These are phyloP conservation scores for Chernovozyma aurita DNA, from an alignment of 1,139 yeast species.

Conservation along the genomic window DNA sequence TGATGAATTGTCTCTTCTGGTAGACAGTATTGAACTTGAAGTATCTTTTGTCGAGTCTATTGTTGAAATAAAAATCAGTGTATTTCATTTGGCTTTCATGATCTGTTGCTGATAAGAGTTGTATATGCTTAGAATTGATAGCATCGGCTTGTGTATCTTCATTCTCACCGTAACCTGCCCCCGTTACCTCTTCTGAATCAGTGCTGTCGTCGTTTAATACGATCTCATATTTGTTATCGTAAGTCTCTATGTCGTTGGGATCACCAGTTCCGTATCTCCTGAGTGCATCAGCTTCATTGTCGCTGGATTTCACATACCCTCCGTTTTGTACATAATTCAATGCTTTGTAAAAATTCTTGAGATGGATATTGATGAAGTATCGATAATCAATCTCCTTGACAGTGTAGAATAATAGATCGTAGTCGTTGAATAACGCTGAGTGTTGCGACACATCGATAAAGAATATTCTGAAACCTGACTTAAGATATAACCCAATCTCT, in stretches of 20 bases:
- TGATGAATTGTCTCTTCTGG: conserved; percentile 45
- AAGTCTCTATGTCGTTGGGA: conserved; percentile 2
- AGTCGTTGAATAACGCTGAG: conserved; percentile 39
- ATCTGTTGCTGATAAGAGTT: neutral
- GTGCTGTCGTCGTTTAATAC: neutral
- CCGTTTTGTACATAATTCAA: conserved; percentile 20
- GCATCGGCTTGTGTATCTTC: neutral
- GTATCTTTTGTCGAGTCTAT: conserved; percentile 30
- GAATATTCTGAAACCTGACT: conserved; percentile 54
- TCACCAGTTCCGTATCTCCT: conserved; percentile 4
- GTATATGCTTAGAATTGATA: neutral
- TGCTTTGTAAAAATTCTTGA: conserved; percentile 41
- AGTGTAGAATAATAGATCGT: conserved; percentile 38
- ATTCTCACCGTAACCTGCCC: neutral
- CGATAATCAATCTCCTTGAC: conserved; percentile 39
- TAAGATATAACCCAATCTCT: conserved; percentile 54
- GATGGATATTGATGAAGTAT: conserved; percentile 38
- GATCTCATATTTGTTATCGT: conserved; percentile 4
- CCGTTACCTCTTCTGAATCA: neutral
- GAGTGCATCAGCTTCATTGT: neutral
- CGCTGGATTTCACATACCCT: neutral
- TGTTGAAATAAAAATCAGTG: conserved; percentile 34
- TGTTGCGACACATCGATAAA: conserved; percentile 53
- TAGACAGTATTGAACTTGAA: conserved; percentile 46
- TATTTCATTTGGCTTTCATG: conserved; percentile 10